Conservation (phyloP, 306 rosid species). For the Prunus armeniaca region DNA sequence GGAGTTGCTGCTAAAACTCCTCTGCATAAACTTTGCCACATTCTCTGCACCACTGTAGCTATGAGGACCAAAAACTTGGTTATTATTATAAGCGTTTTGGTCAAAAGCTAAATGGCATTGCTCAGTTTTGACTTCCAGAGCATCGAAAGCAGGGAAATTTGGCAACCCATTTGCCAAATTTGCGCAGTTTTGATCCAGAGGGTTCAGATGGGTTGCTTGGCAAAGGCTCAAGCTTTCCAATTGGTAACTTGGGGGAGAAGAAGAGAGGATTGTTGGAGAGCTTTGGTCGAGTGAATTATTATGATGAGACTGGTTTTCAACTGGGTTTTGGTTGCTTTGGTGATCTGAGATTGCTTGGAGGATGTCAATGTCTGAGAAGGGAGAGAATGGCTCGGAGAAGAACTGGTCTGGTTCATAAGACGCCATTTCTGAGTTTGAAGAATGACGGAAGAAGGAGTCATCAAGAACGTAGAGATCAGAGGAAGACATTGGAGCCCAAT, state of each 20-base stretch:
- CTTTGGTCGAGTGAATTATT: slow-evolving; percentile 32
- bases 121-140: slow-evolving; percentile 55
- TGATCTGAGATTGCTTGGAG: slow-evolving; percentile 34
- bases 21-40: slow-evolving; percentile 57
- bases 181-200: slow-evolving; percentile 1
- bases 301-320: slow-evolving; percentile 23
- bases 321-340: slow-evolving; percentile 20
- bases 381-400: slow-evolving; percentile 41
- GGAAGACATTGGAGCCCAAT: slow-evolving; percentile 62
- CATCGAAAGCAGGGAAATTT: slow-evolving; percentile 38
- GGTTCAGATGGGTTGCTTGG: slow-evolving; percentile 23
- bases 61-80: slow-evolving; percentile 36
- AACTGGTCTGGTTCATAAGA: slow-evolving; percentile 44
- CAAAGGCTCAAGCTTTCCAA: slow-evolving; percentile 38
- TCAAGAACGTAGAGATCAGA: slow-evolving; percentile 56
- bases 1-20: slow-evolving; percentile 63
- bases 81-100: not conserved
- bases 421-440: slow-evolving; percentile 34
- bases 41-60: slow-evolving; percentile 49
- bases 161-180: slow-evolving; percentile 30
- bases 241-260: slow-evolving; percentile 54
- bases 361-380: slow-evolving; percentile 38
- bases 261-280: slow-evolving; percentile 37
- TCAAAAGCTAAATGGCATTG: slow-evolving; percentile 29
- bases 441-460: slow-evolving; percentile 32